phyloP scores from a whole-genome alignment of 495 filamentous ascomycete species.

The Viridothelium virens region DNA sequence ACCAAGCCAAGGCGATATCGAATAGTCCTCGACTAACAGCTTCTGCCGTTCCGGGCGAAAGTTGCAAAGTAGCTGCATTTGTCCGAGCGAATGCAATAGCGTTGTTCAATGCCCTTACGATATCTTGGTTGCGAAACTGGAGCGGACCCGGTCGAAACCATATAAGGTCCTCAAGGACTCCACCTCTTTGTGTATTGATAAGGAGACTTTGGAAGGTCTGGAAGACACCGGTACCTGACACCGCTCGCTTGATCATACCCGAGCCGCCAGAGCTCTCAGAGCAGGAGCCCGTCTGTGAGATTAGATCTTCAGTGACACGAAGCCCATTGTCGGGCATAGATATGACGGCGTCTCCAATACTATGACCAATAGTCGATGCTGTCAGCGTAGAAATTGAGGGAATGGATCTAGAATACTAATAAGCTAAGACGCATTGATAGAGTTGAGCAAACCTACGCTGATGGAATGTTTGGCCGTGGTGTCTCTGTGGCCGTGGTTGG shows the following conservation, averaged over 20 bases:
- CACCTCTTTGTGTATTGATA: background rate
- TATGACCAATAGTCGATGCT: too few species aligned
- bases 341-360: too few species aligned
- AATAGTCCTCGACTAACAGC: background rate
- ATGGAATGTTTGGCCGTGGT: too few species aligned
- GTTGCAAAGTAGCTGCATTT: background rate
- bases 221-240: background rate
- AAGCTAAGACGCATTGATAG: too few species aligned
- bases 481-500: too few species aligned
- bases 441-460: too few species aligned
- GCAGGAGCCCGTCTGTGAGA: too few species aligned
- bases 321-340: too few species aligned
- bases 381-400: too few species aligned
- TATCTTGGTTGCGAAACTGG: background rate
- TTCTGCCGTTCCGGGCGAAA: background rate
- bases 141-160: background rate
- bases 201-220: background rate
- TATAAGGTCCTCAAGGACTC: background rate
- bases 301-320: too few species aligned
- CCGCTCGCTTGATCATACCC: background rate
- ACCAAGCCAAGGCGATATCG: background rate
- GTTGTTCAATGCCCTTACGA: background rate
- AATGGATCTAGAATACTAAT: too few species aligned
- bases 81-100: background rate
- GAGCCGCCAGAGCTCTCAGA: too few species aligned